A percentile compares a stretch with the other conserved stretches of the same genome.
phyloP scores from a whole-genome alignment of 73 alveolate species.

The Paramecium sonneborni region DNA sequence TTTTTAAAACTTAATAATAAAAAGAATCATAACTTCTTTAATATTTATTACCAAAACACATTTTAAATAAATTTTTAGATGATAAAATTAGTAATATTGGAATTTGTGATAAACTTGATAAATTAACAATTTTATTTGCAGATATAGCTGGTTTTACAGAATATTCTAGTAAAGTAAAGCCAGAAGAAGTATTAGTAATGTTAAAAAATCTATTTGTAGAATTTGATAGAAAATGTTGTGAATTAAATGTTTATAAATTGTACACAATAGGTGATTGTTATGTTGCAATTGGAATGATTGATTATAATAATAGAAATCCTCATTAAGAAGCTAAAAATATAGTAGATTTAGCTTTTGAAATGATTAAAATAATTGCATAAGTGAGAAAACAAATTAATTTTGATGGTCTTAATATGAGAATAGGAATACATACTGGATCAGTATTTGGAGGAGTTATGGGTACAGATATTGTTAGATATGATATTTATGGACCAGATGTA shows the following conservation, averaged over 20 bases:
- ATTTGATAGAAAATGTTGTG: slow-evolving; percentile 62
- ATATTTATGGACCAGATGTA: slow-evolving; percentile 62
- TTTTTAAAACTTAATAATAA: background rate
- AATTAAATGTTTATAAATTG: slow-evolving; percentile 59
- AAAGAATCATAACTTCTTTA: slow-evolving; percentile 3
- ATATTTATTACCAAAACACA: slow-evolving; percentile 31
- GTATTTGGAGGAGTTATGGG: slow-evolving; percentile 66
- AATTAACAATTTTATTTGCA: slow-evolving; percentile 61
- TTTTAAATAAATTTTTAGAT: slow-evolving; percentile 48
- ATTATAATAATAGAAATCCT: slow-evolving; percentile 59
- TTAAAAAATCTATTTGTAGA: slow-evolving; percentile 56
- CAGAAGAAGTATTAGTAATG: slow-evolving; percentile 63
- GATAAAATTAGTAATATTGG: slow-evolving; percentile 24
- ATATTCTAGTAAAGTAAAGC: slow-evolving; percentile 43
- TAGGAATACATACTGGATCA: slow-evolving; percentile 63
- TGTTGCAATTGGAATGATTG: slow-evolving; percentile 64
- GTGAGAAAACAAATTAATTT: slow-evolving; percentile 47
- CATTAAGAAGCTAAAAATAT: slow-evolving; percentile 59
- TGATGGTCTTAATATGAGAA: slow-evolving; percentile 61
- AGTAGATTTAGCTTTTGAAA: slow-evolving; percentile 58
- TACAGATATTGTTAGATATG: slow-evolving; percentile 67
- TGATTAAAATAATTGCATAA: slow-evolving; percentile 51
- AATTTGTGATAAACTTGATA: slow-evolving; percentile 47
- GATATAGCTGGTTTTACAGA: slow-evolving; percentile 69
- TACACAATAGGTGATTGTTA: slow-evolving; percentile 69